Base-by-base conservation (phyloP, 1,284 basidiomycete genomes). In the Caloboletus inedulis region DNA sequence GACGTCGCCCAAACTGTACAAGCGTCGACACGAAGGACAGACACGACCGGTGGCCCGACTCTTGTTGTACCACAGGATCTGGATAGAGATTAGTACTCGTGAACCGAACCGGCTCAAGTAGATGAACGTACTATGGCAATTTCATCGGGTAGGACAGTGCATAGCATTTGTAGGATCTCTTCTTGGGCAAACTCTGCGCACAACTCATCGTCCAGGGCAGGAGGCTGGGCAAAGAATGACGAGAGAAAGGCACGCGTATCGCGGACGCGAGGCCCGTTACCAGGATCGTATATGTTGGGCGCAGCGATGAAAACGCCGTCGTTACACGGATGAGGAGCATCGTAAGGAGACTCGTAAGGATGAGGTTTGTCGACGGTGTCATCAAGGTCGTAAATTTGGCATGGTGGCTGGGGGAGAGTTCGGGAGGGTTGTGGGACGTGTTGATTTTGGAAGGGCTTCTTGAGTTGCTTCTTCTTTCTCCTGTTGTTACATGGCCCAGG, bases 61-160 rank as follows among this genome's bases (percentile, higher is more conserved):
- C 69, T 88, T 89, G 72, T 91, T 91, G 62, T 89, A 90, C 86
- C 87, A 90, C 21, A 89, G 59, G n/a, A 88, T 84, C 88, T 90
- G 54, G n/a, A 30, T 18, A n/a, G 31, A 34, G 16, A 29, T 59
- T 5, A 35, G 49, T 43, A 34, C 25, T 6, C 8, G 45, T 23
- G 21, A 51, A 33, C 18, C 13, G 21, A 31, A 33, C 18, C 13
- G 21, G 30, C 25, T 9, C 13, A 10, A 41, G 31, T 18, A 43
- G 14, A 41, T 25, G 19, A 29, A 71, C 82, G 44, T 60, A 89
- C 89, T 60, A 85, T 62, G 0, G 88, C 86, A 9, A 76, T 78
- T 57, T 91, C 88, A 56, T 84, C 79, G 0, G 89, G 85, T 3
- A 91, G 68, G 8, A 87, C 76, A 0, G 80, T 81, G 54, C 71